These are phyloP conservation scores for Sanghuangporus baumii DNA, from an alignment of 1,284 basidiomycete genomes.

Conservation along the genomic window DNA sequence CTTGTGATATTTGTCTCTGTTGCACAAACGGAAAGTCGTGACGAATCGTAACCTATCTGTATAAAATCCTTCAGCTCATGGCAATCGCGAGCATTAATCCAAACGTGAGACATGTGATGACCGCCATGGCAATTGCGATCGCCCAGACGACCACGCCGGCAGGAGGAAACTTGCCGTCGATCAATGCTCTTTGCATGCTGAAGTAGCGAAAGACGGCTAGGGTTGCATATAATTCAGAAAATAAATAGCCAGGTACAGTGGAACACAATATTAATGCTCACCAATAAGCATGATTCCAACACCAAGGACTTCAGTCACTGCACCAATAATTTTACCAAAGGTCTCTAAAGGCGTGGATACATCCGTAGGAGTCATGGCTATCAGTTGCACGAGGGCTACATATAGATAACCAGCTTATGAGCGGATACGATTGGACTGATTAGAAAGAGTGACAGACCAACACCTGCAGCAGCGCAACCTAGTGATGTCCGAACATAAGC, in stretches of 20 bases:
- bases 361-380: neutral
- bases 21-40: too few species aligned
- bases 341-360: neutral
- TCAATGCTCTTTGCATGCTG: slow-evolving; percentile 6
- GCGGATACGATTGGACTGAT: neutral
- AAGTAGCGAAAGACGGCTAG: slow-evolving; percentile 7
- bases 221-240: neutral
- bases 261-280: neutral
- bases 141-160: slow-evolving; percentile 3
- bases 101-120: slow-evolving; percentile 4
- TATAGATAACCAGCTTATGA: neutral
- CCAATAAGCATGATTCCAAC: slow-evolving; percentile 7
- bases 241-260: neutral
- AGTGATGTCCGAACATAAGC: slow-evolving; percentile 46
- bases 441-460: neutral
- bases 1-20: too few species aligned
- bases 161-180: slow-evolving; percentile 8
- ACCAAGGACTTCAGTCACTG: slow-evolving; percentile 3
- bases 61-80: neutral
- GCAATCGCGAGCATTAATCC: slow-evolving; percentile 3
- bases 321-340: slow-evolving; percentile 4
- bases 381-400: slow-evolving; percentile 11
- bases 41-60: too few species aligned
- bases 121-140: neutral
- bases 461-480: slow-evolving; percentile 38